Conservation (phyloP, 306 rosid species). For the Castanospermum australe region DNA sequence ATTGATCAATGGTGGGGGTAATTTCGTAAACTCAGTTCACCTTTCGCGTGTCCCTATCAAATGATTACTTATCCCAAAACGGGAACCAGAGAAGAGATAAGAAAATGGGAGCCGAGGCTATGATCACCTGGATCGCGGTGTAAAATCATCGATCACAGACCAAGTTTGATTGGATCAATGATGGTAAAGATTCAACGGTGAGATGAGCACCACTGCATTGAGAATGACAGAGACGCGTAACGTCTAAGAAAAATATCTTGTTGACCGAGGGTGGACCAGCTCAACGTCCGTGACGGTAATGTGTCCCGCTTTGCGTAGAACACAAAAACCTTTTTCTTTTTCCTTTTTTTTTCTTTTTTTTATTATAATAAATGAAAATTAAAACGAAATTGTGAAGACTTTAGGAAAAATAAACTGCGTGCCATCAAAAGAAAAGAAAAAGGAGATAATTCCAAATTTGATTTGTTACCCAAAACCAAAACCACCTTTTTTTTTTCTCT, state of each 20-base stretch:
- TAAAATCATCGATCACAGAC: neutral
- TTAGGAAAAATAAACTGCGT: neutral
- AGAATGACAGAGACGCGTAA: neutral
- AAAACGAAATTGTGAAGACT: too few relatives aligned
- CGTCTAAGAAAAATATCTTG: neutral
- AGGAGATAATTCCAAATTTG: constrained; percentile 6
- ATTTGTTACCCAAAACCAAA: neutral
- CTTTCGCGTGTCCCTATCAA: neutral
- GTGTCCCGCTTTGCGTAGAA: constrained; percentile 31
- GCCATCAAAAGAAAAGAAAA: neutral
- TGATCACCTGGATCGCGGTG: neutral
- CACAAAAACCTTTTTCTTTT: constrained; percentile 8
- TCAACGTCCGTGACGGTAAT: constrained; percentile 10
- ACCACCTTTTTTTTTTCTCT: neutral
- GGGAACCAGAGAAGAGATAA: neutral
- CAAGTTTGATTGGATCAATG: neutral
- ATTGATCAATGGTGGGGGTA: too few relatives aligned
- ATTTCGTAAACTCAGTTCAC: neutral
- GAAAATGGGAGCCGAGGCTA: neutral
- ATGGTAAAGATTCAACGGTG: neutral
- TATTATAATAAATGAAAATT: too few relatives aligned
- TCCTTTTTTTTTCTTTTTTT: neutral
- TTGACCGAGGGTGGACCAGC: constrained; percentile 41
- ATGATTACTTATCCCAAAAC: neutral
- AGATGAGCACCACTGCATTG: neutral